Evolutionary conservation across 139 green algal genomes (phyloP).

Genomic region (Picochlorum costavermella): DNA sequence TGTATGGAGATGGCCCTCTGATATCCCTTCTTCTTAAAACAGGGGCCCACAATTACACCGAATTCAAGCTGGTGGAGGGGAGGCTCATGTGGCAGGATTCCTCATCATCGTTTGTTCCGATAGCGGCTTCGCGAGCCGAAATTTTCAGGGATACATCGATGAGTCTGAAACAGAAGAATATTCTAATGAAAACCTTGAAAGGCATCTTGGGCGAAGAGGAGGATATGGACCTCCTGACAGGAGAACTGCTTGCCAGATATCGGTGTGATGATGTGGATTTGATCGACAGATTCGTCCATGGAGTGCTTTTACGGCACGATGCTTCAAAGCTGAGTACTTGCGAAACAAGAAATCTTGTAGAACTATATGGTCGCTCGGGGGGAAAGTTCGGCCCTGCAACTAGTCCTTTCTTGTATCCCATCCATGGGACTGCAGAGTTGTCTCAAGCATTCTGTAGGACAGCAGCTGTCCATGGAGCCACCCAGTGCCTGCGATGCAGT

Average conservation of each 20-base stretch:
- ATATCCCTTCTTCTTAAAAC: conserved; percentile 62
- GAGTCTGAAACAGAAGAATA: conserved; percentile 56
- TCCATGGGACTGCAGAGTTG: conserved; percentile 59
- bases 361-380: conserved; percentile 38
- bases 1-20: conserved; percentile 59
- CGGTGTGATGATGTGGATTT: conserved; percentile 33
- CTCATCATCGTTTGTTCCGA: conserved; percentile 1
- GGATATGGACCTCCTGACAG: conserved; percentile 10
- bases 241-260: neutral
- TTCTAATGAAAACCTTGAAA: conserved; percentile 68
- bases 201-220: conserved; percentile 12
- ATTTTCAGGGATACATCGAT: conserved; percentile 70
- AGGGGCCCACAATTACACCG: conserved; percentile 74
- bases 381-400: conserved; percentile 22
- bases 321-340: neutral
- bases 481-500: conserved; percentile 27
- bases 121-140: conserved; percentile 62
- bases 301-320: conserved; percentile 41
- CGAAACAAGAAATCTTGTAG: conserved; percentile 28
- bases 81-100: conserved; percentile 23
- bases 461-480: conserved; percentile 21
- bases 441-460: conserved; percentile 27
- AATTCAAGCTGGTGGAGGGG: conserved; percentile 73
- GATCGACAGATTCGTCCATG: conserved; percentile 50
- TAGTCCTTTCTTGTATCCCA: conserved; percentile 53